These are phyloP conservation scores for Hippophae tibetana DNA, from an alignment of 306 rosid species.

Conservation along the genomic window DNA sequence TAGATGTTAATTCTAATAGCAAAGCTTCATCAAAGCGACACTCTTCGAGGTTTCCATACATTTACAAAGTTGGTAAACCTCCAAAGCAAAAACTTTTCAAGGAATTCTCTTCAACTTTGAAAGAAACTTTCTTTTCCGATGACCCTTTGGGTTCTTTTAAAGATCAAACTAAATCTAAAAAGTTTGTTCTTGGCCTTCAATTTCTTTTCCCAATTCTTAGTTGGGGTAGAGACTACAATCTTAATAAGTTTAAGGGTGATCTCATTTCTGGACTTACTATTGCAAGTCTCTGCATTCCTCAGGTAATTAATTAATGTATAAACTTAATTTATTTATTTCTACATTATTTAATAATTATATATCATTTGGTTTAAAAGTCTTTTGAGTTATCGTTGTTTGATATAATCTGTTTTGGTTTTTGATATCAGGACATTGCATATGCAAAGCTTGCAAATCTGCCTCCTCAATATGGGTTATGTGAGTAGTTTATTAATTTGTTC, in stretches of 20 bases:
- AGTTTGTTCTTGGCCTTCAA: conserved; percentile 32
- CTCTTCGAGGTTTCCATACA: no score
- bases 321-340: neutral
- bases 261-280: conserved; percentile 51
- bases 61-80: conserved; percentile 23
- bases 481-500: conserved; percentile 1
- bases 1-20: no score
- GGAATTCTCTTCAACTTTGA: conserved; percentile 16
- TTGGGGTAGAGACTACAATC: conserved; percentile 43
- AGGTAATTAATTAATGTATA: conserved; percentile 22
- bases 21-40: no score
- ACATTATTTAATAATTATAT: neutral
- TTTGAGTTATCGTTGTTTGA: neutral
- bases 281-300: conserved; percentile 83
- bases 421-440: conserved; percentile 23
- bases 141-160: conserved; percentile 41
- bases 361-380: neutral
- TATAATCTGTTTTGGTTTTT: neutral
- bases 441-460: conserved; percentile 31
- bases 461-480: conserved; percentile 23
- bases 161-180: conserved; percentile 22
- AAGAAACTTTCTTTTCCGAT: conserved; percentile 26
- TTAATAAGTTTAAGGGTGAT: conserved; percentile 41
- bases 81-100: conserved; percentile 10
- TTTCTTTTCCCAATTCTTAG: conserved; percentile 46